Base-by-base conservation (phyloP, 1,284 basidiomycete species). In the Blastosporella zonata region DNA sequence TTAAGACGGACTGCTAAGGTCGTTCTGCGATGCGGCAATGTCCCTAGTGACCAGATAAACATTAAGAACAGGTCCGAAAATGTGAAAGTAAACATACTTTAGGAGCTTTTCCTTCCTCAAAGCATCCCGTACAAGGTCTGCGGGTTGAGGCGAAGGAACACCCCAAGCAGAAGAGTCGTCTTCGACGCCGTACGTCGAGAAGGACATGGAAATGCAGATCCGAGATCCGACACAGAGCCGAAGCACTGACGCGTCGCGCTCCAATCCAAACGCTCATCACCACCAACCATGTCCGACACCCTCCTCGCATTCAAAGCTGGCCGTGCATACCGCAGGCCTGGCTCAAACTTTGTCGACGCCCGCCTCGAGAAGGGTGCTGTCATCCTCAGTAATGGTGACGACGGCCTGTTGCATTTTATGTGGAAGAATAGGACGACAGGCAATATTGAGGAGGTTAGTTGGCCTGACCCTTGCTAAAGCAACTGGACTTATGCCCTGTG, bases 231-330 rank as follows among this genome's bases (percentile, higher is more conserved):
- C 62, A 64, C 61, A 64, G 59, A 63, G 65, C 61, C 44, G 66
- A 46, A 55, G 55, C 61, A 65, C 63, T 71, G 68, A 73, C 73
- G 72, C 70, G 72, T 73, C 71, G 67, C 67, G 60, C 53, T 52
- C n/a, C 46, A 8, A 18, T 47, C 25, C 18, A 25, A 35, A 28
- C 38, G 49, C 20, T 13, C 46, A 31, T 13, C 12, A 42, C 42
- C 38, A 43, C 42, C 36, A 8, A 27, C 42, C 6, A 72, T 70
- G 66, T 53, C 68, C 18, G 72, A 74, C 50, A 72, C 72, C n/a
- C 71, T 83, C 18, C 77, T 90, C 40, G 84, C 84, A 12, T 88
- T 90, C 73, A 90, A 90, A 61, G 88, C 89, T 2, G 89, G 88
- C n/a, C 77, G 87, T 22, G 81, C 81, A 0, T 79, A 84, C 52